Percentiles rank a stretch among this genome's conserved stretches.
Conservation (phyloP, 495 filamentous ascomycete genomes). For the Hapsidospora chrysogenum region DNA sequence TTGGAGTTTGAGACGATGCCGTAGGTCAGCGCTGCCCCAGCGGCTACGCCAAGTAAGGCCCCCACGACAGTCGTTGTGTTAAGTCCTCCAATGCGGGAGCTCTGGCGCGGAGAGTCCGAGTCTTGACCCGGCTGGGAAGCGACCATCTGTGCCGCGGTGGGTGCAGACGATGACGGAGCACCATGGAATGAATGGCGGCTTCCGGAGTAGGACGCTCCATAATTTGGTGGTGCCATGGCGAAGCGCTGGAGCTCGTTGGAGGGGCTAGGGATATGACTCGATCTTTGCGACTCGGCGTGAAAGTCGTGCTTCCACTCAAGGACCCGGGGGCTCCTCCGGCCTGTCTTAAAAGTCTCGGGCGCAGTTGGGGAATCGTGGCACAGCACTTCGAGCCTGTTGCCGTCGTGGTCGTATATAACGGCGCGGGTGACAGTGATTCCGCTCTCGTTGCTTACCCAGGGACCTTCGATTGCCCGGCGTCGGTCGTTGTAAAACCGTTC, state of each 20-base stretch:
- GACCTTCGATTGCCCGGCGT: background rate
- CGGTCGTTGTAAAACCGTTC: background rate
- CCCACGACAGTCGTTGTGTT: slow-evolving; percentile 28
- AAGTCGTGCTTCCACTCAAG: background rate
- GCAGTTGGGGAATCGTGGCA: background rate
- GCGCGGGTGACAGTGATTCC: background rate
- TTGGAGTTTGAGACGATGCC: slow-evolving; percentile 28
- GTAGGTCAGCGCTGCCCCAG: slow-evolving; percentile 62
- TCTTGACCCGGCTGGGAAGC: background rate
- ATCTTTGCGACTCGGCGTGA: background rate
- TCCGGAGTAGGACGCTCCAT: too few relatives aligned
- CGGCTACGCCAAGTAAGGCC: slow-evolving; percentile 50
- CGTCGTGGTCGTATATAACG: background rate
- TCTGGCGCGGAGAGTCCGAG: slow-evolving; percentile 11
- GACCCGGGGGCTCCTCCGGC: too few relatives aligned
- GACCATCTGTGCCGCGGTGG: background rate
- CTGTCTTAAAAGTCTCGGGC: too few relatives aligned
- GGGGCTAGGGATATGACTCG: background rate
- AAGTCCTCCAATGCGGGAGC: slow-evolving; percentile 14
- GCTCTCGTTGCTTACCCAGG: background rate
- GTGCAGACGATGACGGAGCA: background rate
- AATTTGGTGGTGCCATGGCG: too few relatives aligned
- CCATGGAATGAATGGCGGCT: too few relatives aligned
- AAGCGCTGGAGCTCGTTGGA: background rate
- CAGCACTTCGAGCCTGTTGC: background rate